Evolutionary conservation across 2,329 filamentous ascomycete genomes (phyloP), one percentile per base, ranked within the genome.

Genomic region (Aspergillus fijiensis): DNA sequence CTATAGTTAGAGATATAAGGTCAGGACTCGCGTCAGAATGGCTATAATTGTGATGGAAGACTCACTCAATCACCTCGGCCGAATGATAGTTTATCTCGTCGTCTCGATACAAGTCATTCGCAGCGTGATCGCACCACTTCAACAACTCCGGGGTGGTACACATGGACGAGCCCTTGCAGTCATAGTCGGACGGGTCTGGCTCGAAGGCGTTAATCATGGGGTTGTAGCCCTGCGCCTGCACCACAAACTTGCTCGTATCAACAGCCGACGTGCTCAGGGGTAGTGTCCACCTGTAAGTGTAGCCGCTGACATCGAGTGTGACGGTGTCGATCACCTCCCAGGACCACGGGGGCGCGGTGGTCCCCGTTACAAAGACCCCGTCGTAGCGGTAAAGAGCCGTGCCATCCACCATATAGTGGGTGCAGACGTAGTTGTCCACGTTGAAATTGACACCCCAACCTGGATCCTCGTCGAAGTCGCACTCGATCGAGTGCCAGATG

Each of bases 401-500:
- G 23, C 58, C 58, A n/a, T 65, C 60, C 10, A 65, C 58, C 52
- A 65, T 62, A 21, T 65, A 63, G 53, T 65, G 50, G 4, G 54
- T 49, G 48, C 39, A 59, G 51, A 61, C 35, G 19, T 63, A 60
- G 19, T 58, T 7, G 51, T 59, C 58, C 4, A 51, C 21, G 10
- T 60, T 58, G 27, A 57, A 58, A 25, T 60, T 59, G 5, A 60
- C 53, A 33, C 35, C 58, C 60, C 52, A 62, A n/a, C 49, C 58
- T n/a, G 55, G 58, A 55, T 64, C 31, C 9, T 35, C 5, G 33
- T 35, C 33, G 12, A 35, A 35, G 54, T 63, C 63, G 62, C 58
- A 62, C 19, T 56, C 55, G 57, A 57, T 50, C 11, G 55, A 60
- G 9, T 53, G 29, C 61, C 50, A 60, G 54, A 65, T n/a, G 49